Percentiles rank a stretch among this genome's conserved stretches.
phyloP scores from a whole-genome alignment of 441 rosid genomes.

The Viola pubescens region DNA sequence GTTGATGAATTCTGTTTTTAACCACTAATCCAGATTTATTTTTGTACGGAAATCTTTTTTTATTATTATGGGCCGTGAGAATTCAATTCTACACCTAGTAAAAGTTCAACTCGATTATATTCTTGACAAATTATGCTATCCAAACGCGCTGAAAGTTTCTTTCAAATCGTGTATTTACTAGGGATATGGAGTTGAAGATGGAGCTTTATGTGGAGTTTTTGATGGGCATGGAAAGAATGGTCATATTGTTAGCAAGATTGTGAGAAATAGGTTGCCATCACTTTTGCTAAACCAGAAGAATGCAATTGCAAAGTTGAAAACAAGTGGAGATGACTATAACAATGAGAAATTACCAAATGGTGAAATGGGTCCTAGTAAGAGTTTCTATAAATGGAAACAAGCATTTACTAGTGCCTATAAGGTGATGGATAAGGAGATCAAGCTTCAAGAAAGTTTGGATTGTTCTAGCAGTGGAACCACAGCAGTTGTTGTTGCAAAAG shows the following conservation, averaged over 20 bases:
- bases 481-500: conserved; percentile 61
- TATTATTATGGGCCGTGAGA: neutral
- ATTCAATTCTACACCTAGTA: neutral
- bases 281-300: conserved; percentile 51
- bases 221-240: conserved; percentile 92
- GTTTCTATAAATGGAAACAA: conserved; percentile 37
- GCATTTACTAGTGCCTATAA: conserved; percentile 45
- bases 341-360: conserved; percentile 6
- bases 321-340: neutral
- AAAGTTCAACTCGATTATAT: too few relatives aligned
- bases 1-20: neutral
- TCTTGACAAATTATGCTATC: too few relatives aligned
- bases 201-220: conserved; percentile 62
- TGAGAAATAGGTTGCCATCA: conserved; percentile 51
- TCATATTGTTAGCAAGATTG: conserved; percentile 58
- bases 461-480: conserved; percentile 71
- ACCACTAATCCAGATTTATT: too few relatives aligned
- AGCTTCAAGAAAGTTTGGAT: conserved; percentile 52
- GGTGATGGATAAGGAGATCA: conserved; percentile 63
- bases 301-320: conserved; percentile 18
- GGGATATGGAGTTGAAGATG: conserved; percentile 60
- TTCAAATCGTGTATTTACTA: neutral
- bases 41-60: too few relatives aligned
- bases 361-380: conserved; percentile 13
- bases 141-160: too few relatives aligned